These are phyloP conservation scores for Kregervanrija delftensis DNA, from an alignment of 805 yeast genomes.

Conservation along the genomic window DNA sequence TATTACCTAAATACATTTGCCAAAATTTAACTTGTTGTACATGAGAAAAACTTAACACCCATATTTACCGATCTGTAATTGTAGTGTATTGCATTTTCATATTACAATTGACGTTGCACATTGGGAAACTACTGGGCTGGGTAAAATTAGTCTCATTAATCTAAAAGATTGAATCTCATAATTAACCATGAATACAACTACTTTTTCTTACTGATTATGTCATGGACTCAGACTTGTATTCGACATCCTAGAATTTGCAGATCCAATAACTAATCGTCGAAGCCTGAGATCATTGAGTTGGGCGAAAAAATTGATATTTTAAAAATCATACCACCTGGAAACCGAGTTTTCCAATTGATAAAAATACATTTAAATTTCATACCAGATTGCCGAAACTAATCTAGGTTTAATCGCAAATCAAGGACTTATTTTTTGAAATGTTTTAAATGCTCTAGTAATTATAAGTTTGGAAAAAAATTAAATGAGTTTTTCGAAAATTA, in stretches of 20 bases:
- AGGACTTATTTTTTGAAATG: constrained; percentile 55
- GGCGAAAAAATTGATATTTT: constrained; percentile 42
- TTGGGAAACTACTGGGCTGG: too few species aligned
- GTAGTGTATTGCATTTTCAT: too few species aligned
- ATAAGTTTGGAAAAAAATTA: too few species aligned
- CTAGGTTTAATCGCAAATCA: constrained; percentile 51
- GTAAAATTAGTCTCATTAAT: too few species aligned
- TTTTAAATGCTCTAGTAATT: constrained; percentile 52
- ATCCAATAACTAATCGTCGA: constrained; percentile 42
- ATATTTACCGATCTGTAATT: too few species aligned
- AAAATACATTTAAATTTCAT: constrained; percentile 45
- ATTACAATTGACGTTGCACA: too few species aligned
- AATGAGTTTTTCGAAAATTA: too few species aligned
- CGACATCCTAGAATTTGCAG: constrained; percentile 32
- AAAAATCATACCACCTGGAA: constrained; percentile 35
- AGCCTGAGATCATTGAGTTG: constrained; percentile 30
- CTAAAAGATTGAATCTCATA: too few species aligned
- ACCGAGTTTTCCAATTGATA: constrained; percentile 51
- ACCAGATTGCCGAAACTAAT: constrained; percentile 62
- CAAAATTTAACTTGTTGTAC: too few species aligned
- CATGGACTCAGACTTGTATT: constrained; percentile 36
- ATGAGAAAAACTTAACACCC: too few species aligned
- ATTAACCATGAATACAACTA: constrained; percentile 1
- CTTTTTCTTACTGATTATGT: neutral
- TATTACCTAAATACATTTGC: too few species aligned